These are phyloP conservation scores for Cichorium intybus DNA, from an alignment of 140 eudicot species.

Conservation along the genomic window DNA sequence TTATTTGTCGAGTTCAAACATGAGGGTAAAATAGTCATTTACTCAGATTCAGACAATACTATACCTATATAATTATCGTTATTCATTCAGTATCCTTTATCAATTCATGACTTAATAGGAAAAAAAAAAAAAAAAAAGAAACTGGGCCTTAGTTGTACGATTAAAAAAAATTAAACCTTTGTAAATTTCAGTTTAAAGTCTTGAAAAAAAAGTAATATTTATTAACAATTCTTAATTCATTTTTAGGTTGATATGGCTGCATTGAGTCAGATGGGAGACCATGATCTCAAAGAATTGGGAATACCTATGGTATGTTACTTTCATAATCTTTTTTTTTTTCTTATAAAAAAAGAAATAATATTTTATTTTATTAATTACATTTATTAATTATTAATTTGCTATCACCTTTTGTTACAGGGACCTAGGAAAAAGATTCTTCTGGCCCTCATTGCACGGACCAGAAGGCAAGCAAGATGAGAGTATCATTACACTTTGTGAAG, in stretches of 20 bases:
- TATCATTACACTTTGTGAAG: constrained; percentile 4
- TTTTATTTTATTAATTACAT: too few relatives aligned
- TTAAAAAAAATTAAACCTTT: too few relatives aligned
- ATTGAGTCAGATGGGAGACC: constrained; percentile 86
- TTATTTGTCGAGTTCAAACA: too few relatives aligned
- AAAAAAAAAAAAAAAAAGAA: too few relatives aligned
- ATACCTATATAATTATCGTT: too few relatives aligned
- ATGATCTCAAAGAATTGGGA: constrained; percentile 85
- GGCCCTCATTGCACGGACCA: constrained; percentile 56
- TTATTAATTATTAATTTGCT: neutral
- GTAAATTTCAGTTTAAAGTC: neutral
- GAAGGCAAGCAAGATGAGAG: constrained; percentile 47
- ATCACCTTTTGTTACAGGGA: constrained; percentile 48
- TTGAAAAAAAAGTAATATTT: neutral
- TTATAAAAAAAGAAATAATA: too few relatives aligned
- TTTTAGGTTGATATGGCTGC: constrained; percentile 87
- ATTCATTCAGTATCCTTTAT: too few relatives aligned
- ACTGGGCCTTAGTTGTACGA: too few relatives aligned
- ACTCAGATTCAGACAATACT: too few relatives aligned
- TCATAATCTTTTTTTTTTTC: too few relatives aligned
- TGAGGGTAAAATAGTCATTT: too few relatives aligned
- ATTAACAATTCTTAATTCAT: neutral
- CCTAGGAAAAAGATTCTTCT: constrained; percentile 87
- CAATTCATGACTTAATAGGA: too few relatives aligned
- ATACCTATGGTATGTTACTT: constrained; percentile 74